Percentiles rank a stretch among this genome's conserved stretches.
Evolutionary conservation across 2,329 filamentous ascomycete species (phyloP).

Genomic region (Apiospora pterosperma): DNA sequence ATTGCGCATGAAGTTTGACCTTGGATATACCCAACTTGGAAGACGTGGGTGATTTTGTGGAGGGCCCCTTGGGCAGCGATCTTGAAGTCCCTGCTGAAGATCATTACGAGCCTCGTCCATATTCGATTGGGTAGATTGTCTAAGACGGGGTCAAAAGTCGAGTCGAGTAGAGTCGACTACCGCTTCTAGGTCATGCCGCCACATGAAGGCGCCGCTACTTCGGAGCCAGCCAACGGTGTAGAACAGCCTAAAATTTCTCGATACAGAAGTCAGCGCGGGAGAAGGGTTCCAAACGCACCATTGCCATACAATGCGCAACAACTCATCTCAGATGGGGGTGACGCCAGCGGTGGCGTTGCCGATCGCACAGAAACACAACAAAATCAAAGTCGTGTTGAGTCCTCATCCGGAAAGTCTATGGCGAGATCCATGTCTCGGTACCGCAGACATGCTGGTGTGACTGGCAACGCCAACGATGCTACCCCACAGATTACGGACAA

Average conservation of each 20-base stretch:
- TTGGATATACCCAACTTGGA: background rate
- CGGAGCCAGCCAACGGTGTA: constrained; percentile 4
- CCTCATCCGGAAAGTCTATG: constrained; percentile 22
- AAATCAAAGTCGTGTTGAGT: constrained; percentile 4
- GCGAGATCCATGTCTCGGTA: constrained; percentile 32
- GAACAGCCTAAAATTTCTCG: constrained; percentile 26
- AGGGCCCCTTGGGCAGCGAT: background rate
- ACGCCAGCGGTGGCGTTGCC: constrained; percentile 11
- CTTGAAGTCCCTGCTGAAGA: constrained; percentile 5
- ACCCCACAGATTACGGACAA: constrained; percentile 20
- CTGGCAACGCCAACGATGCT: constrained; percentile 21
- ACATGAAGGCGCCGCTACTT: constrained; percentile 6
- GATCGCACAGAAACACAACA: constrained; percentile 8
- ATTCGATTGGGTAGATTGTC: background rate
- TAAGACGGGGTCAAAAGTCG: background rate
- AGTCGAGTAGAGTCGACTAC: background rate
- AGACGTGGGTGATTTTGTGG: background rate
- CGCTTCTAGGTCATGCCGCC: background rate
- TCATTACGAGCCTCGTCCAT: constrained; percentile 1
- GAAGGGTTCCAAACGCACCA: constrained; percentile 24
- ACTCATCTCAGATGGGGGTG: constrained; percentile 11
- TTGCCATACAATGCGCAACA: constrained; percentile 15
- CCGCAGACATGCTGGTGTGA: constrained; percentile 24
- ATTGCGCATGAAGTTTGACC: background rate
- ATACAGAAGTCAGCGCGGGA: constrained; percentile 30